phyloP scores from a whole-genome alignment of 1,284 basidiomycete species.

The Athelia psychrophila region DNA sequence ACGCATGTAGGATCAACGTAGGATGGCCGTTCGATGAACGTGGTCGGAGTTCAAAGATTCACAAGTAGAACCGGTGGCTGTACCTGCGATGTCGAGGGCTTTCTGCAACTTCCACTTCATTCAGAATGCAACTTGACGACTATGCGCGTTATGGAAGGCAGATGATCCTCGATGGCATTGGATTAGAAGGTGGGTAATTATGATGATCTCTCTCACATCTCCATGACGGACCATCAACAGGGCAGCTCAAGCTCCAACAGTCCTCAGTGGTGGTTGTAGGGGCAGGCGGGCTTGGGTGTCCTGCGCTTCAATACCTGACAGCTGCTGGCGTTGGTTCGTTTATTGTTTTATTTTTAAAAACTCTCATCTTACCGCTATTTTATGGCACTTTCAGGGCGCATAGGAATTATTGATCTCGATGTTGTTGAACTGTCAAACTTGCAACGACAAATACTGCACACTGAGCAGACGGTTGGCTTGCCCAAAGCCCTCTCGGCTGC shows the following conservation, averaged over 20 bases:
- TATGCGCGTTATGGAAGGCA: slow-evolving; percentile 94
- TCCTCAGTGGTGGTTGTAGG: slow-evolving; percentile 88
- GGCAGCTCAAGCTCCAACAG: slow-evolving; percentile 77
- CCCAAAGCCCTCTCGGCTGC: slow-evolving; percentile 85
- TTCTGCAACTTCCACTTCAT: too few species aligned
- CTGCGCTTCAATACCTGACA: slow-evolving; percentile 90
- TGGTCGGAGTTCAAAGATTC: too few species aligned
- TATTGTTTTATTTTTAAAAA: too few species aligned
- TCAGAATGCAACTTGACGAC: slow-evolving; percentile 47
- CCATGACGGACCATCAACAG: slow-evolving; percentile 36
- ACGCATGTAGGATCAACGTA: too few species aligned
- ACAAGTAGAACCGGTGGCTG: too few species aligned
- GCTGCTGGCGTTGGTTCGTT: slow-evolving; percentile 87
- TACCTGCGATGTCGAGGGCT: too few species aligned
- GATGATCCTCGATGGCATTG: slow-evolving; percentile 93
- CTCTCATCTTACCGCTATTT: slow-evolving; percentile 2
- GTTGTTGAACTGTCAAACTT: slow-evolving; percentile 90
- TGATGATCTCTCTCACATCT: slow-evolving; percentile 2
- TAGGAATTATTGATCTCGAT: slow-evolving; percentile 93
- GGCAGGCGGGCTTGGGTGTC: slow-evolving; percentile 95
- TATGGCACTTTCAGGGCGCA: slow-evolving; percentile 49
- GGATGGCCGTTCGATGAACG: too few species aligned
- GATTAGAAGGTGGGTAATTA: slow-evolving; percentile 63
- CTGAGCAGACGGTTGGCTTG: slow-evolving; percentile 76
- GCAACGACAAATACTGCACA: slow-evolving; percentile 91